Evolutionary conservation across 139 green algal species (phyloP).

Genomic region (Pleodorina starrii): DNA sequence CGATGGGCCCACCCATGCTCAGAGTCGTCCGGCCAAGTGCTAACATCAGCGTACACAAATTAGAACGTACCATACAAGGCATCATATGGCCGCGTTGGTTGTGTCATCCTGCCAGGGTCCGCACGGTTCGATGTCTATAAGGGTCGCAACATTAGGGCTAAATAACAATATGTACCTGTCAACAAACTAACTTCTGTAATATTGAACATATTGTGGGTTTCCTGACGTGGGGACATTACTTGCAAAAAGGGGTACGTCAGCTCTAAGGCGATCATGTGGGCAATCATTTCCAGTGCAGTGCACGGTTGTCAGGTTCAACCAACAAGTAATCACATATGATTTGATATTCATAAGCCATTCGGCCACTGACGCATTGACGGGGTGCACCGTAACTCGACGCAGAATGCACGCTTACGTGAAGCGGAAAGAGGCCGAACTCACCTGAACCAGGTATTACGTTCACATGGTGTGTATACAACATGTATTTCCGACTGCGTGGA

Average conservation of each 20-base stretch:
- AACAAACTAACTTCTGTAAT: neutral
- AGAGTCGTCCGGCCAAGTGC: neutral
- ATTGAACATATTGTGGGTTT: neutral
- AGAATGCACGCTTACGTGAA: too few relatives aligned
- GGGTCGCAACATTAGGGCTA: neutral
- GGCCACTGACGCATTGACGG: too few relatives aligned
- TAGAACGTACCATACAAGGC: slow-evolving; percentile 65
- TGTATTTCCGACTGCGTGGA: too few relatives aligned
- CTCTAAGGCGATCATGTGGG: slow-evolving; percentile 13
- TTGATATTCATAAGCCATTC: too few relatives aligned
- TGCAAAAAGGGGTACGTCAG: slow-evolving; percentile 5
- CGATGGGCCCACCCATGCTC: neutral
- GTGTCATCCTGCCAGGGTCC: slow-evolving; percentile 9
- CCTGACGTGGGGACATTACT: neutral
- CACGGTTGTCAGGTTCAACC: too few relatives aligned
- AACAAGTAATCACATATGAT: too few relatives aligned
- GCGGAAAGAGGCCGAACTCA: too few relatives aligned
- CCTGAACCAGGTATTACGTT: too few relatives aligned
- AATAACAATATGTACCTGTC: neutral
- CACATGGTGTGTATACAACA: too few relatives aligned
- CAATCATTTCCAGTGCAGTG: too few relatives aligned
- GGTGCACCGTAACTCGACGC: too few relatives aligned
- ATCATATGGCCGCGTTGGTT: slow-evolving; percentile 64
- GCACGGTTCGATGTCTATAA: slow-evolving; percentile 31
- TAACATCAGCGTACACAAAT: neutral